Evolutionary conservation across 495 filamentous ascomycete genomes (phyloP).

Genomic region (Xylaria telfairii): DNA sequence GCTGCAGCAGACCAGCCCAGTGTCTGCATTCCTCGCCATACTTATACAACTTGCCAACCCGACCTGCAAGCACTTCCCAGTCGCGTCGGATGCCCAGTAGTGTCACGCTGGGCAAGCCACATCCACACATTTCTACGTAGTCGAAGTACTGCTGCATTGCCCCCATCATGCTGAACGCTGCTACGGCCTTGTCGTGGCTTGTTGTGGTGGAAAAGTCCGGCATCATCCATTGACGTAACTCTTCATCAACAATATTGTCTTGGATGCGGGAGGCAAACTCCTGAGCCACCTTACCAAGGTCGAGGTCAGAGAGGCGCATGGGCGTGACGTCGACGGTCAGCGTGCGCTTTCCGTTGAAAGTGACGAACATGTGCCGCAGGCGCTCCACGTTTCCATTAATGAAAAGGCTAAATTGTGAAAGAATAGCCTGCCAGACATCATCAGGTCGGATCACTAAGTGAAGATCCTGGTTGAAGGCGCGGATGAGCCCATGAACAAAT

Average conservation of each 20-base stretch:
- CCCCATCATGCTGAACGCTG: constrained; percentile 50
- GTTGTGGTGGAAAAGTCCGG: constrained; percentile 49
- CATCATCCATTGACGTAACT: constrained; percentile 41
- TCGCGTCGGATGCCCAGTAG: constrained; percentile 44
- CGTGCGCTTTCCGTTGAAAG: constrained; percentile 48
- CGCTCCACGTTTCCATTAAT: constrained; percentile 57
- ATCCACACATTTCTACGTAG: constrained; percentile 34
- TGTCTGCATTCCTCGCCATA: constrained; percentile 46
- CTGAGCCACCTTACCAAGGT: constrained; percentile 26
- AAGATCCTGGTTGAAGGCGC: constrained; percentile 60
- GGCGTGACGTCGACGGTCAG: constrained; percentile 39
- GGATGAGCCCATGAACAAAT: constrained; percentile 54
- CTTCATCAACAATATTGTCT: constrained; percentile 32
- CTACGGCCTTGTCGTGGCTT: constrained; percentile 38
- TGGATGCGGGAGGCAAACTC: constrained; percentile 31
- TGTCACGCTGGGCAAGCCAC: constrained; percentile 49
- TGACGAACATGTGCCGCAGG: constrained; percentile 51
- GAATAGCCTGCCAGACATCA: constrained; percentile 64
- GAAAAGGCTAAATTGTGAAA: constrained; percentile 60
- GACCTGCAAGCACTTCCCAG: constrained; percentile 41
- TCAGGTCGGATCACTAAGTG: constrained; percentile 61
- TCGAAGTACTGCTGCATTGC: constrained; percentile 44
- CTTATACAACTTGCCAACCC: constrained; percentile 37
- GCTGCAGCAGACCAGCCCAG: constrained; percentile 37
- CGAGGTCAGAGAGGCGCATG: constrained; percentile 27